Percentiles rank a stretch among this genome's conserved stretches.
Evolutionary conservation across 768 basidiomycete genomes (phyloP).

Genomic region (Tricholoma matsutake): DNA sequence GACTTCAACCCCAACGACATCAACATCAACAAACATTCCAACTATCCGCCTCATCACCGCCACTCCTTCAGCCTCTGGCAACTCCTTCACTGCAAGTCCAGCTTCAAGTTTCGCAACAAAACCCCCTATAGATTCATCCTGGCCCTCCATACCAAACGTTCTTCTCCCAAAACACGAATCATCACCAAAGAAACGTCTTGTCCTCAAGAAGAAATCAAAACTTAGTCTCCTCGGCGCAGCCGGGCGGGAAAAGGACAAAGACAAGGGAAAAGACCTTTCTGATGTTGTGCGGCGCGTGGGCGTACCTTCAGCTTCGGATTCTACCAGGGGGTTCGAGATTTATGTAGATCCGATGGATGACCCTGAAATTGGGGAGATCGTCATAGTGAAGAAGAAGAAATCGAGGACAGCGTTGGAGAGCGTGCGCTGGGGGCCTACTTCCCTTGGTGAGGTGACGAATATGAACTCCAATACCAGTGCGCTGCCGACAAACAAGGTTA

Average conservation of each 20-base stretch:
- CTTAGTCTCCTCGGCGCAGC: slow-evolving; percentile 40
- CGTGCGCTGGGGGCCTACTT: slow-evolving; percentile 45
- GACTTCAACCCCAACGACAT: background rate
- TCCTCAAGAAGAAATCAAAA: slow-evolving; percentile 68
- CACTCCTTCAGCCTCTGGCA: slow-evolving; percentile 53
- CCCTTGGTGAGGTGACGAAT: slow-evolving; percentile 60
- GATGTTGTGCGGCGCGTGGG: slow-evolving; percentile 58
- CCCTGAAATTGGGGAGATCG: slow-evolving; percentile 63
- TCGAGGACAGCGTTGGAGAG: slow-evolving; percentile 58
- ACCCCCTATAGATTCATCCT: slow-evolving; percentile 35
- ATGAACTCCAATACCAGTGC: slow-evolving; percentile 15
- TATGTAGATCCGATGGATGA: slow-evolving; percentile 64
- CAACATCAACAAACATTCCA: slow-evolving; percentile 40
- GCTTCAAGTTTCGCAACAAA: slow-evolving; percentile 15
- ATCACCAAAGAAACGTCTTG: slow-evolving; percentile 43
- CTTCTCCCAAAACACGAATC: slow-evolving; percentile 29
- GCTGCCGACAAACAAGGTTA: slow-evolving; percentile 27
- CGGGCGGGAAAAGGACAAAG: slow-evolving; percentile 30
- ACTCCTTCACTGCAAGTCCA: slow-evolving; percentile 31
- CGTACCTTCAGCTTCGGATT: slow-evolving; percentile 24
- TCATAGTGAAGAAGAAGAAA: slow-evolving; percentile 78
- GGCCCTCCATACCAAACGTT: slow-evolving; percentile 29
- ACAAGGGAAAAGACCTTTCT: slow-evolving; percentile 47
- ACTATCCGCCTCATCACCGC: slow-evolving; percentile 71
- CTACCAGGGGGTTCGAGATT: slow-evolving; percentile 62